Conservation (phyloP, 768 basidiomycete genomes). For the Tulasnella sp. region DNA sequence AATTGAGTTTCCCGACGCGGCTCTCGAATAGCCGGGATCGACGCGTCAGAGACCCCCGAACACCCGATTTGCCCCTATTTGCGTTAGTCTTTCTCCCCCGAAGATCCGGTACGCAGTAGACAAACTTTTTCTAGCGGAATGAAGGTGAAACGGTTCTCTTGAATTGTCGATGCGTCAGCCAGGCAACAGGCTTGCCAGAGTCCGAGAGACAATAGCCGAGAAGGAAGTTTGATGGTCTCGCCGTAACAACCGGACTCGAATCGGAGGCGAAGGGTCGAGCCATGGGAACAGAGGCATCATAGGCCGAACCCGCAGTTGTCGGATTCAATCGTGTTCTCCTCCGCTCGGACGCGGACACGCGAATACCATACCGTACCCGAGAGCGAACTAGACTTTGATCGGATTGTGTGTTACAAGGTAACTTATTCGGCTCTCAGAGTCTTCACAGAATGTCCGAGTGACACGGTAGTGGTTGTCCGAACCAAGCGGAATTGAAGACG, state of each 20-base stretch:
- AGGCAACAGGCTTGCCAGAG: neutral
- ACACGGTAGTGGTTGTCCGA: neutral
- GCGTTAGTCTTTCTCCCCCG: neutral
- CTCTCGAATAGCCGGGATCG: neutral
- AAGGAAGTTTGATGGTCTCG: slow-evolving; percentile 11
- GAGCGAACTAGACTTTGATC: neutral
- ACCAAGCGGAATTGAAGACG: neutral
- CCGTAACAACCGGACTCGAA: neutral
- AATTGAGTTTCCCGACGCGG: neutral
- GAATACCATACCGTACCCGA: neutral
- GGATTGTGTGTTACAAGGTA: neutral
- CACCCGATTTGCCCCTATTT: neutral
- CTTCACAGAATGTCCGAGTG: neutral
- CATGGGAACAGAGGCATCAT: neutral
- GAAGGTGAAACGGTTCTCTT: neutral
- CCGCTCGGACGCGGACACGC: neutral
- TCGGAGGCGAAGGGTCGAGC: neutral
- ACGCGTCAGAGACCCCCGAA: neutral
- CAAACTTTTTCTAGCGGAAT: neutral
- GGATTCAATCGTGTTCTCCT: neutral
- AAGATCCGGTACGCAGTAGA: neutral
- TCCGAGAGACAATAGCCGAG: slow-evolving; percentile 5
- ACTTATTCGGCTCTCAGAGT: neutral
- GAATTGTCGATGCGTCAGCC: neutral
- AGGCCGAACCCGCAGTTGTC: neutral